A percentile compares a stretch with the other conserved stretches of the same genome.
Evolutionary conservation across 257 asterid genomes (phyloP).

Genomic region (Capsicum chinense): DNA sequence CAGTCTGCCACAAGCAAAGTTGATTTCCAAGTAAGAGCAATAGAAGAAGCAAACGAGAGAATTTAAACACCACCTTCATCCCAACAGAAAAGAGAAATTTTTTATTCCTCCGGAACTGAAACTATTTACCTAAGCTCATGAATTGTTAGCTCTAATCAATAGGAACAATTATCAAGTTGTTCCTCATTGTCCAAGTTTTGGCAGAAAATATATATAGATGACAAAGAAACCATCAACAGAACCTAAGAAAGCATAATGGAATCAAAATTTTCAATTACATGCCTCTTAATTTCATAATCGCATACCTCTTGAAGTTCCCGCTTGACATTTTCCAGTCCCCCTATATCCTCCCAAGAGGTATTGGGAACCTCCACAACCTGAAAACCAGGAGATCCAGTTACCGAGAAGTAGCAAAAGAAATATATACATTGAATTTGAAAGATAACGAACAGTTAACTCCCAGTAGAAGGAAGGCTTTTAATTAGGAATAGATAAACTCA

Average conservation of each 20-base stretch:
- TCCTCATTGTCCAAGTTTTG: conserved; percentile 1
- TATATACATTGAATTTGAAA: neutral
- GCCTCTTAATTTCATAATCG: neutral
- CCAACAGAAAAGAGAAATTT: neutral
- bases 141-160: neutral
- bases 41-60: neutral
- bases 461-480: neutral
- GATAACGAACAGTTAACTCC: conserved; percentile 7
- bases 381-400: neutral
- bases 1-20: conserved; percentile 57
- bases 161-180: neutral
- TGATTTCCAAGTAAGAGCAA: conserved; percentile 22
- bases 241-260: neutral
- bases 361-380: conserved; percentile 96
- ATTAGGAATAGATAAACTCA: conserved; percentile 34
- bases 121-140: conserved; percentile 1
- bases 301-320: conserved; percentile 95
- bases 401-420: conserved; percentile 17
- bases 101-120: neutral
- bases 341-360: conserved; percentile 81
- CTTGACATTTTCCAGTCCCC: conserved; percentile 89
- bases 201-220: neutral
- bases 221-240: neutral
- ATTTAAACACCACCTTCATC: neutral
- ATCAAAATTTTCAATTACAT: neutral